phyloP scores from a whole-genome alignment of 2,329 filamentous ascomycete genomes.

The Cladosporium sp. region DNA sequence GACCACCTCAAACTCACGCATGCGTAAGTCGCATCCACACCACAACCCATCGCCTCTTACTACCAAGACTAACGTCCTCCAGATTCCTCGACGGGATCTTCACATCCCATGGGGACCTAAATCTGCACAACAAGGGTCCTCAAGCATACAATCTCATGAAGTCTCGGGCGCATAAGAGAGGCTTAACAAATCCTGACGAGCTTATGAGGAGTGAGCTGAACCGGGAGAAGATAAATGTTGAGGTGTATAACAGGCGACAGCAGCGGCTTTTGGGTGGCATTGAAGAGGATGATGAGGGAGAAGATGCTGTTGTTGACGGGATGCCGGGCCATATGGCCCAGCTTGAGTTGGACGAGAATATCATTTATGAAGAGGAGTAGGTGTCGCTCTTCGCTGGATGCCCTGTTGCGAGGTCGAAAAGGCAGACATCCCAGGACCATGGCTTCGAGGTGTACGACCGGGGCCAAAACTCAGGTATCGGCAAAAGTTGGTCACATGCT shows the following conservation, averaged over 20 bases:
- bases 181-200: background rate
- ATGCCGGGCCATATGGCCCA: too few species aligned
- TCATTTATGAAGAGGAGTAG: too few species aligned
- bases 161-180: background rate
- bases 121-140: background rate
- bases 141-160: background rate
- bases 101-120: background rate
- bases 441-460: too few species aligned
- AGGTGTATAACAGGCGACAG: background rate
- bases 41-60: background rate
- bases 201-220: background rate
- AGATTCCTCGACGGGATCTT: background rate
- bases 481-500: too few species aligned
- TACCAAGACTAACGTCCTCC: background rate
- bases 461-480: too few species aligned
- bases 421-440: too few species aligned
- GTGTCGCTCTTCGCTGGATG: too few species aligned
- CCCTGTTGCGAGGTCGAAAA: too few species aligned
- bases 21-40: slow-evolving; percentile 1
- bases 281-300: too few species aligned
- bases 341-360: too few species aligned
- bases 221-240: background rate
- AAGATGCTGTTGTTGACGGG: too few species aligned
- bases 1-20: slow-evolving; percentile 1
- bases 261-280: too few species aligned